Evolutionary conservation across 1,139 yeast species (phyloP).

Genomic region (Arxiozyma slooffiae): DNA sequence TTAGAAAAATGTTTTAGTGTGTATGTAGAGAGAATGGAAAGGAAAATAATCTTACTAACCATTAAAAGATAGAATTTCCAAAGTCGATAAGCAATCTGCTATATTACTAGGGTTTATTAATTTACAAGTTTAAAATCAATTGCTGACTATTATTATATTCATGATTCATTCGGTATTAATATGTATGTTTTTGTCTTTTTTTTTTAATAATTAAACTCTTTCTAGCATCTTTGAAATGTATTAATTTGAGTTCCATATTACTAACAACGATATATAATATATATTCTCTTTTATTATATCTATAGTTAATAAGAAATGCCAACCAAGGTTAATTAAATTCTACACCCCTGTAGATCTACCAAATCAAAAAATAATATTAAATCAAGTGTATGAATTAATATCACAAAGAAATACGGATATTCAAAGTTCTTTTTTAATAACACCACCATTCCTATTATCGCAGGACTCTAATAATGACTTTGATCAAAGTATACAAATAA

Average conservation of each 20-base stretch:
- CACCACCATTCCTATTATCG: conserved; percentile 45
- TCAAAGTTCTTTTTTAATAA: conserved; percentile 27
- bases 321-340: conserved; percentile 83
- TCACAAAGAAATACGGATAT: conserved; percentile 26
- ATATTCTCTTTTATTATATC: neutral
- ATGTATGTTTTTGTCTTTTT: conserved; percentile 42
- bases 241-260: neutral
- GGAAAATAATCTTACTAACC: no score
- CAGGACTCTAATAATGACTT: conserved; percentile 64
- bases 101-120: neutral
- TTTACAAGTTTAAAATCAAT: neutral
- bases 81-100: neutral
- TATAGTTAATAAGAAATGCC: conserved; percentile 78
- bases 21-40: neutral
- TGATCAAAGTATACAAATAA: conserved; percentile 72
- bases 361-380: conserved; percentile 26
- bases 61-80: no score
- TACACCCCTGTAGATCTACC: conserved; percentile 64
- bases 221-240: neutral
- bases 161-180: conserved; percentile 90
- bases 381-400: conserved; percentile 29
- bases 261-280: neutral
- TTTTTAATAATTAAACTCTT: conserved; percentile 12
- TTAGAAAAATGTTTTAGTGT: neutral
- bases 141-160: neutral